Evolutionary conservation across 176 grass and related monocot genomes (phyloP), one percentile per base, ranked within the genome.

Genomic region (Poa annua): DNA sequence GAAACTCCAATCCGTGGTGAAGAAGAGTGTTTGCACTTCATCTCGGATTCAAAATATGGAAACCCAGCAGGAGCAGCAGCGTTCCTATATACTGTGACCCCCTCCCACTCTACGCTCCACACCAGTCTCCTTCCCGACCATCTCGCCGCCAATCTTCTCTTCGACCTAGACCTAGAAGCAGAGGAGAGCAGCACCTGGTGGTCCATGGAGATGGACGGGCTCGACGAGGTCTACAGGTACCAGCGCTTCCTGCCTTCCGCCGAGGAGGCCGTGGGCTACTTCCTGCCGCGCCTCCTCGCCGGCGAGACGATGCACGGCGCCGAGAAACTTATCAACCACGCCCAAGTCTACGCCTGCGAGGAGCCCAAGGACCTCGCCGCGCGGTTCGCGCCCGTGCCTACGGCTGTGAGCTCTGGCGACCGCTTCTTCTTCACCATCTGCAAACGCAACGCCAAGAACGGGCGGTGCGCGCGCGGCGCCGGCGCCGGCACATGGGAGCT

Each of bases 391-490:
- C 62, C 74, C 1, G 12, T 16, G 74, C 74, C 74, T 36, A 42
- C 11, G 24, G 67, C 22, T n/a, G 20, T 26, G 0, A 3, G 12
- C 19, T 39, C 11, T 33, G 78, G 22, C 7, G 48, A 75, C 22
- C 60, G 77, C 1, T 86, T 81, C 85, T 81, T 86, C 57, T 80
- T 80, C 56, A 17, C 56, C 0, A 2, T 8, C 0, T 36, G 41
- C 81, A 51, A 13, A 70, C 8, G 17, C 29, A 29, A 29, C 29
- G 29, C 29, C 3, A 52, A 71, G 80, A 71, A 26, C 8, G 35
- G 54, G 54, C 44, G 75, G 19, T 38, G 19, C 3, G 32, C 11
- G 64, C 76, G 84, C 51, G 3, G 0, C 29, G 75, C 75, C 74
- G 83, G 64, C 25, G 7, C 7, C 12, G 75, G 64, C 13, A 24